These are phyloP conservation scores for Trichosporon inkin DNA, from an alignment of 1,284 basidiomycete species.

Conservation along the genomic window DNA sequence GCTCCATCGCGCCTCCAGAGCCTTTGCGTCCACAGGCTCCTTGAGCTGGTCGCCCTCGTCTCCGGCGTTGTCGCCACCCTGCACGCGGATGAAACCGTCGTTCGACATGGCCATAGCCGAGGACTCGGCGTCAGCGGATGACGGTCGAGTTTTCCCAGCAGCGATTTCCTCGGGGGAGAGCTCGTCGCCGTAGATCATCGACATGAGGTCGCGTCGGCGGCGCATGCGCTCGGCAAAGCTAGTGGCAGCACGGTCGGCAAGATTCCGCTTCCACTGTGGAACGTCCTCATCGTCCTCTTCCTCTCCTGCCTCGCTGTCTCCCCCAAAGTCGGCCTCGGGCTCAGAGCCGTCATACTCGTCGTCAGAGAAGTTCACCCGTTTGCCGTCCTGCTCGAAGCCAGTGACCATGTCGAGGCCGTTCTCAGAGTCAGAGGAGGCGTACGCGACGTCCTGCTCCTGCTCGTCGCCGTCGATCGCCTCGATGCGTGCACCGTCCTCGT, in stretches of 20 bases:
- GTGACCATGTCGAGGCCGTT: constrained; percentile 47
- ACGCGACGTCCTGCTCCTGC: constrained; percentile 56
- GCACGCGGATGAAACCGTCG: constrained; percentile 71
- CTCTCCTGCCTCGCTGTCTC: constrained; percentile 48
- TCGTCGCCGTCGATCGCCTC: constrained; percentile 48
- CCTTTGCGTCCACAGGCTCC: constrained; percentile 54
- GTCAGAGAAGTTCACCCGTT: constrained; percentile 49
- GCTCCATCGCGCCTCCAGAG: constrained; percentile 67
- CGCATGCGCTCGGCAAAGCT: constrained; percentile 54
- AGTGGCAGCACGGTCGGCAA: constrained; percentile 61
- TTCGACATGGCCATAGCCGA: constrained; percentile 44
- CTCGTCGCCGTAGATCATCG: constrained; percentile 73
- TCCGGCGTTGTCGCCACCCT: constrained; percentile 43
- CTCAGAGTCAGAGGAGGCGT: constrained; percentile 71
- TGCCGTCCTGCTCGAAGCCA: constrained; percentile 50
- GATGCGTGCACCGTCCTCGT: constrained; percentile 19
- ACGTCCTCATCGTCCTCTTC: constrained; percentile 49
- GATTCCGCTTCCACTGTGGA: constrained; percentile 74
- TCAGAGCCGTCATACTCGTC: constrained; percentile 41
- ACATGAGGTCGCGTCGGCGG: constrained; percentile 69
- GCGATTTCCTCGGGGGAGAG: constrained; percentile 70
- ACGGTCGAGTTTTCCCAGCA: constrained; percentile 50
- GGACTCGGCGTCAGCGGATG: constrained; percentile 44
- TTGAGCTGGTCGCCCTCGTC: constrained; percentile 71
- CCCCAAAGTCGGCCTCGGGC: constrained; percentile 51